Base-by-base conservation (phyloP, 2,329 filamentous ascomycete genomes). In the Monosporascus sp. region DNA sequence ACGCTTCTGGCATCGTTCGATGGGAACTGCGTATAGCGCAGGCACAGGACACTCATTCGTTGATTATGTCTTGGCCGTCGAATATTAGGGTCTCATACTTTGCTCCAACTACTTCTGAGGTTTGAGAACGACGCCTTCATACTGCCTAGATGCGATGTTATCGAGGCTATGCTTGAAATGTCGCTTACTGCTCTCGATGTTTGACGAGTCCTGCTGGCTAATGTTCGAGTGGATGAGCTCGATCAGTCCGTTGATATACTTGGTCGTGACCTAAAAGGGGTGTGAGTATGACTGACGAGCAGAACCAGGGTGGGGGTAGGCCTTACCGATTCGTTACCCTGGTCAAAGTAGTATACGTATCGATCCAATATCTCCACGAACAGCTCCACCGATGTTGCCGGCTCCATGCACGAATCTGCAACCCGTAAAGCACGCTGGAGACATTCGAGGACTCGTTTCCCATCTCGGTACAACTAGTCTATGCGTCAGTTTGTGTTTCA, bases 281-380 rank as follows among this genome's bases (percentile, higher is more conserved):
- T 34, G 48, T 56, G 38, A 62, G 54, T 48, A 48, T 45, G 36
- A n/a, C 11, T n/a, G 38, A 36, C 36, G 46, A 24, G 24, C 1
- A 20, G 22, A 34, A 6, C 11, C 27, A 8, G 7, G 39, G 25
- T 15, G 15, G 11, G 42, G n/a, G 20, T n/a, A 38, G 6, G 2
- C 66, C 79, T 66, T 69, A 83, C 94, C 60, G 92, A 92, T 74
- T 99, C 94, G 72, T 99, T 99, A 68, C 96, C 90, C 71, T 99
- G 93, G 71, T 99, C 94, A 74, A 97, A 99, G 76, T 97, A 99
- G 72, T 99, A 99, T 50, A 97, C 92, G 69, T 99, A 99, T 71
- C 94, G 85, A 71, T 99, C 97, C 52, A 99, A 76, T 58, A 99
- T 99, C 74, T 99, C 94, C 53, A 99, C 93, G 72, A 99, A 99